These are phyloP conservation scores for Platanus orientalis DNA, from an alignment of 164 flowering plant genomes.

Conservation along the genomic window DNA sequence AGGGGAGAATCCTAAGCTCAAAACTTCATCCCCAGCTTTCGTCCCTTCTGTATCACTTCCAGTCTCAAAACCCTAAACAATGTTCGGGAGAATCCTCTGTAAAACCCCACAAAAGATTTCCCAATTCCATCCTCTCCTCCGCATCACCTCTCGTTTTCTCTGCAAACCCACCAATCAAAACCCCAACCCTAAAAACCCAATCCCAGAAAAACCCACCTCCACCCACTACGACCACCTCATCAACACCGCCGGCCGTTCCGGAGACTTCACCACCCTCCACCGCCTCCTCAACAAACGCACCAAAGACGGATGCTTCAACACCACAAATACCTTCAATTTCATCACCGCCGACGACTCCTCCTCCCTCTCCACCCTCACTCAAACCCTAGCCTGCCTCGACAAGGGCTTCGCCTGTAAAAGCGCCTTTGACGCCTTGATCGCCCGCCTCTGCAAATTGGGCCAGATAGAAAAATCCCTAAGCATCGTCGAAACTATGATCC, in stretches of 20 bases:
- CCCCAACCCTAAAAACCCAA: background rate
- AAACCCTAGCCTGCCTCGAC: constrained; percentile 35
- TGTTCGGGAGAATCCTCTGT: constrained; percentile 24
- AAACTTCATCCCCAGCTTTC: no score
- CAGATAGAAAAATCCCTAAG: constrained; percentile 30
- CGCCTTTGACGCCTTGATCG: constrained; percentile 46
- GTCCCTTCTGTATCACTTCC: no score
- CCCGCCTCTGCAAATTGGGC: constrained; percentile 35
- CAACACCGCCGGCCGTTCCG: constrained; percentile 37
- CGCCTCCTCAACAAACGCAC: constrained; percentile 44
- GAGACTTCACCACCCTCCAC: constrained; percentile 40
- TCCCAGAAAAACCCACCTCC: constrained; percentile 30
- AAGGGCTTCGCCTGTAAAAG: constrained; percentile 33
- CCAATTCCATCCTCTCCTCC: constrained; percentile 7
- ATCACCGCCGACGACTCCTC: constrained; percentile 25
- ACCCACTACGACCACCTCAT: constrained; percentile 46
- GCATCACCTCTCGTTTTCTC: constrained; percentile 16
- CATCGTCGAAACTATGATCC: constrained; percentile 34
- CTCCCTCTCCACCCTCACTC: constrained; percentile 27
- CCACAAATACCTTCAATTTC: constrained; percentile 54
- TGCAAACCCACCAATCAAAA: constrained; percentile 9
- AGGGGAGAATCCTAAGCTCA: no score
- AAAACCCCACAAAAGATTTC: constrained; percentile 8
- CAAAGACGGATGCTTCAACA: constrained; percentile 45
- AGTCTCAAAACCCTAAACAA: constrained; percentile 17